phyloP scores from a whole-genome alignment of 352 stramenopile species.

The Aphanomyces astaci region DNA sequence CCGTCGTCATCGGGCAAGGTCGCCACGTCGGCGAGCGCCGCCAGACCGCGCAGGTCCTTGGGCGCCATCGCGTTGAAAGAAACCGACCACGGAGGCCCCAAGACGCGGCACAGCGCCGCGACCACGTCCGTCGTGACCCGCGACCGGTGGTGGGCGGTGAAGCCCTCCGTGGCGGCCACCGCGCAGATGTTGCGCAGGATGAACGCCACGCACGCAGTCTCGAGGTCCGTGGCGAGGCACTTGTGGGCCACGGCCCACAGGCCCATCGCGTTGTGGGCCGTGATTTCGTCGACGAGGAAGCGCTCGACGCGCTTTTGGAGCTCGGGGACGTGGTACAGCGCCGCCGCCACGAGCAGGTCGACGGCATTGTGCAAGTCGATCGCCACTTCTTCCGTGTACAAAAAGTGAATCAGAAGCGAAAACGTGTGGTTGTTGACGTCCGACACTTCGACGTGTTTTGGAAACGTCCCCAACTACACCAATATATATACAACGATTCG shows the following conservation, averaged over 20 bases:
- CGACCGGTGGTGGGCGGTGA: conserved; percentile 1
- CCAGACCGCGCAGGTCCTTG: not conserved
- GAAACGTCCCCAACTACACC: conserved; percentile 68
- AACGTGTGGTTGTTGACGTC: conserved; percentile 87
- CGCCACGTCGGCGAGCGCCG: not conserved
- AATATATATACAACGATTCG: conserved; percentile 7
- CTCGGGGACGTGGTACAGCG: conserved; percentile 77
- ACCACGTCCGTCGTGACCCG: conserved; percentile 6
- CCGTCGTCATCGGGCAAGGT: not conserved
- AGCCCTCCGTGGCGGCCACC: conserved; percentile 33
- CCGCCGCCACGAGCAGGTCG: conserved; percentile 66
- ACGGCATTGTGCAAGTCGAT: conserved; percentile 76
- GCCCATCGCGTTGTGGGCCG: conserved; percentile 71
- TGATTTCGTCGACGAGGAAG: conserved; percentile 74
- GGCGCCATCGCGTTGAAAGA: not conserved
- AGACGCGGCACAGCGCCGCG: conserved; percentile 1
- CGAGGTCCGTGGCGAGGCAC: conserved; percentile 69
- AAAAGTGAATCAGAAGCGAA: conserved; percentile 69
- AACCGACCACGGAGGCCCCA: conserved; percentile 5
- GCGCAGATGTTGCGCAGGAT: conserved; percentile 83
- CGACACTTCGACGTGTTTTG: conserved; percentile 79
- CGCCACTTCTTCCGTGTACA: conserved; percentile 83
- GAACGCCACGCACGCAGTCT: conserved; percentile 81
- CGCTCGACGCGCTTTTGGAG: conserved; percentile 77
- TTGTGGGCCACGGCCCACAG: conserved; percentile 67